Conservation (phyloP, 2,329 filamentous ascomycete species). For the Ophiocordyceps sinensis region DNA sequence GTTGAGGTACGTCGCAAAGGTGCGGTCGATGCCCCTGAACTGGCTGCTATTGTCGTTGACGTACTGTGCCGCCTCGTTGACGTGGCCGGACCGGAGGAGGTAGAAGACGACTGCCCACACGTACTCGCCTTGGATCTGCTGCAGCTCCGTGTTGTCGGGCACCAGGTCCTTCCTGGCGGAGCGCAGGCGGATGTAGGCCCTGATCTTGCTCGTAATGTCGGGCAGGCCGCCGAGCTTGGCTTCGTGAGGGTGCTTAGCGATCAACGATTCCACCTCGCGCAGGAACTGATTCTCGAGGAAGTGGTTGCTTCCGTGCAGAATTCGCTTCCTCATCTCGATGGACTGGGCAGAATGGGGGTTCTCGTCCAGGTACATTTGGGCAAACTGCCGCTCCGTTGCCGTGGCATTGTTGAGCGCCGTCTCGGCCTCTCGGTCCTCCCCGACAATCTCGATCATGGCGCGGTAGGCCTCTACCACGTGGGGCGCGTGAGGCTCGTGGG, state of each 20-base stretch:
- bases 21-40: constrained; percentile 82
- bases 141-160: constrained; percentile 65
- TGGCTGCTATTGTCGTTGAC: constrained; percentile 64
- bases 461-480: constrained; percentile 73
- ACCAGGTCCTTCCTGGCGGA: constrained; percentile 70
- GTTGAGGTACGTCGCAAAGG: constrained; percentile 76
- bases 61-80: constrained; percentile 74
- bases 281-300: constrained; percentile 77
- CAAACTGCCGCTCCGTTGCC: constrained; percentile 63
- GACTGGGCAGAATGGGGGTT: constrained; percentile 48
- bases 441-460: constrained; percentile 65
- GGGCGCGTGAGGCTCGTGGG: constrained; percentile 54
- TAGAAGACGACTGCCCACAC: constrained; percentile 94
- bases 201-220: constrained; percentile 77
- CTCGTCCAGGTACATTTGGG: constrained; percentile 63
- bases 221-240: constrained; percentile 83
- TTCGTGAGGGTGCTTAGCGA: constrained; percentile 74
- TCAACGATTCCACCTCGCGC: constrained; percentile 58
- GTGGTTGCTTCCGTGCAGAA: constrained; percentile 63
- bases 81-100: constrained; percentile 70
- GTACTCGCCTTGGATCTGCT: constrained; percentile 67
- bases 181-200: constrained; percentile 77
- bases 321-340: constrained; percentile 58
- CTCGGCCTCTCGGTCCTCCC: constrained; percentile 50
- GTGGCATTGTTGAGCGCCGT: constrained; percentile 46